Percentiles rank a stretch among this genome's conserved stretches.
Conservation (phyloP, 2,329 filamentous ascomycete species). For the Ceratocystiopsis sp. region DNA sequence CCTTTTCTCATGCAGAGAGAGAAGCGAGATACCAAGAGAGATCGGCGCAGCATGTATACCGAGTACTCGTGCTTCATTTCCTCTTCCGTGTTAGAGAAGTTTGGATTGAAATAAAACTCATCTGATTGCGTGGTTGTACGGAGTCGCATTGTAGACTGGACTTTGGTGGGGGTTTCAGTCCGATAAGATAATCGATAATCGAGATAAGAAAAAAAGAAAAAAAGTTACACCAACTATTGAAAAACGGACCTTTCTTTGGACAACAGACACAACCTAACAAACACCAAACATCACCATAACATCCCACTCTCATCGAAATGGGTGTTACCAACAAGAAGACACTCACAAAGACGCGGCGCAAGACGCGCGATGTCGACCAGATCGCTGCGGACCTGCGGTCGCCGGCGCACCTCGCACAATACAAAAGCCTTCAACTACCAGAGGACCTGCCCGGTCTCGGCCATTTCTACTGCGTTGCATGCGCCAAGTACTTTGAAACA, state of each 20-base stretch:
- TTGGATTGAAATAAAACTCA: no score
- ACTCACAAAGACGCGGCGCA: slow-evolving; percentile 58
- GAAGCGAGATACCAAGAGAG: no score
- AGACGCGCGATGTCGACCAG: slow-evolving; percentile 76
- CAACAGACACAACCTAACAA: no score
- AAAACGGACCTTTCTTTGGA: no score
- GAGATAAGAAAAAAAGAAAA: background rate
- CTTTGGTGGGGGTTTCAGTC: no score
- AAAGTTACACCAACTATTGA: slow-evolving; percentile 9
- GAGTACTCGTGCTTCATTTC: no score
- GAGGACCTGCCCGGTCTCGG: slow-evolving; percentile 85
- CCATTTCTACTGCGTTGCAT: slow-evolving; percentile 75
- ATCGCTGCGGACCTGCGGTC: slow-evolving; percentile 67
- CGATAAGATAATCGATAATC: background rate
- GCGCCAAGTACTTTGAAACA: slow-evolving; percentile 90
- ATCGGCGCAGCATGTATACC: no score
- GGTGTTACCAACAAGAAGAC: slow-evolving; percentile 49
- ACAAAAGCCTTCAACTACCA: slow-evolving; percentile 58
- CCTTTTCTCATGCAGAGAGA: background rate
- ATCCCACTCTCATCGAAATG: slow-evolving; percentile 27
- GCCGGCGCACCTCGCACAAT: slow-evolving; percentile 63
- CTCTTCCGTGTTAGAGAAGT: no score
- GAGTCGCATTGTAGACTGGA: no score
- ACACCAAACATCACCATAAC: no score
- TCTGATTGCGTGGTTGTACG: no score